Conservation (phyloP, 306 rosid genomes). For the Gastrolobium bilobum region DNA sequence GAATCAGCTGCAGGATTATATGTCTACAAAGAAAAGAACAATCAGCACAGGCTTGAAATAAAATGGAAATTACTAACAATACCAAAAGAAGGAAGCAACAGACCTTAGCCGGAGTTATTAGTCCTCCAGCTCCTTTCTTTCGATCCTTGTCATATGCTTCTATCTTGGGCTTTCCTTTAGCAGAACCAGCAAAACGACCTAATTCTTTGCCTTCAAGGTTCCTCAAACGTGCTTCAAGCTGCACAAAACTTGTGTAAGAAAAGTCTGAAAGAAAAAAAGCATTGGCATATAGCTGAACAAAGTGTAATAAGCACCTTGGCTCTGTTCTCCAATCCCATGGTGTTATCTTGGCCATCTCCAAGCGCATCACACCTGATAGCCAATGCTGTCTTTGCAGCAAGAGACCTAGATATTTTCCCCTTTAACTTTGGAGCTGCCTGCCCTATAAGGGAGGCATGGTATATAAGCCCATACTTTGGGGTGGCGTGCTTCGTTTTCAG, state of each 20-base stretch:
- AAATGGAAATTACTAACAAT: not conserved
- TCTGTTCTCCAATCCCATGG: slow-evolving; percentile 86
- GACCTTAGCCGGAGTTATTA: slow-evolving; percentile 90
- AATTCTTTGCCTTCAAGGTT: slow-evolving; percentile 88
- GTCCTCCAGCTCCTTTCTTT: slow-evolving; percentile 82
- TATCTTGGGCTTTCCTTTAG: slow-evolving; percentile 91
- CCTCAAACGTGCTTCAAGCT: slow-evolving; percentile 89
- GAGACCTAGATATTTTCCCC: slow-evolving; percentile 93
- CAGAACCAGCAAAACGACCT: slow-evolving; percentile 84
- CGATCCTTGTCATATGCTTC: slow-evolving; percentile 91
- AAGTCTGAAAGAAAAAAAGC: not conserved
- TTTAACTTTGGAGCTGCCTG: slow-evolving; percentile 91
- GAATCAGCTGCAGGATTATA: slow-evolving; percentile 90
- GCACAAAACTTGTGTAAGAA: slow-evolving; percentile 9
- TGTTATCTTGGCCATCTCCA: slow-evolving; percentile 80
- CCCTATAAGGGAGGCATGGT: slow-evolving; percentile 95
- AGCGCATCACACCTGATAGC: slow-evolving; percentile 92
- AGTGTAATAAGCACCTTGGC: slow-evolving; percentile 66
- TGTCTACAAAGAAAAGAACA: slow-evolving; percentile 60
- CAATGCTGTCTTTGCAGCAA: slow-evolving; percentile 86
- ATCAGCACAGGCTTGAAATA: not conserved
- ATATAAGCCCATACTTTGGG: slow-evolving; percentile 94
- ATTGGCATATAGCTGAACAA: not conserved
- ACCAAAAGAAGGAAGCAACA: slow-evolving; percentile 36
- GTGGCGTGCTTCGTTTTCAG: slow-evolving; percentile 95